Evolutionary conservation across 176 grass and related monocot species (phyloP).

Genomic region (Calamus simplicifolius): DNA sequence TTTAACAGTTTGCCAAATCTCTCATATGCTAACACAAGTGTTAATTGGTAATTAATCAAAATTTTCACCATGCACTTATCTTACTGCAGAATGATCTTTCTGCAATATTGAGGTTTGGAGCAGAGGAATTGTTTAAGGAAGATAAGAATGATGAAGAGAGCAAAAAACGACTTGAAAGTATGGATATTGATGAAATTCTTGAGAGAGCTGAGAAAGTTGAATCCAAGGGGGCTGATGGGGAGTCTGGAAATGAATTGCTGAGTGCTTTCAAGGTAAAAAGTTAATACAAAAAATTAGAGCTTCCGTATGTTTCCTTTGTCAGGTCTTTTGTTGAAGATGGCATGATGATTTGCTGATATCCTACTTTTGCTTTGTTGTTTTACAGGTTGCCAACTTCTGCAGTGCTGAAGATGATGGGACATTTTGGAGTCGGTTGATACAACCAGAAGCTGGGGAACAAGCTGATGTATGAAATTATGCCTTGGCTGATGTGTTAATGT

Average conservation of each 20-base stretch:
- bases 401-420: constrained; percentile 89
- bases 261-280: constrained; percentile 93
- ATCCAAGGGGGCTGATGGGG: constrained; percentile 70
- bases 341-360: no score
- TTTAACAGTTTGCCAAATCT: no score
- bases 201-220: constrained; percentile 98
- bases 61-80: background rate
- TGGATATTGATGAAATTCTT: constrained; percentile 99
- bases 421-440: constrained; percentile 98
- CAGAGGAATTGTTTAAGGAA: constrained; percentile 97
- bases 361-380: constrained; percentile 7
- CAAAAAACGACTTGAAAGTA: constrained; percentile 86
- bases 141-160: constrained; percentile 91
- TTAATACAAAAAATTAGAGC: constrained; percentile 13
- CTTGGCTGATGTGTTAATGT: no score
- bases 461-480: constrained; percentile 52
- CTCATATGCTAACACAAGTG: no score
- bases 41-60: no score
- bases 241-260: constrained; percentile 83
- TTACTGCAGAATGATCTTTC: constrained; percentile 92
- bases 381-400: constrained; percentile 92
- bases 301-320: background rate
- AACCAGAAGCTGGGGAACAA: constrained; percentile 68
- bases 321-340: no score
- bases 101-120: constrained; percentile 95